These are phyloP conservation scores for Aspergillus fijiensis DNA, from an alignment of 2,329 filamentous ascomycete species.

Conservation along the genomic window DNA sequence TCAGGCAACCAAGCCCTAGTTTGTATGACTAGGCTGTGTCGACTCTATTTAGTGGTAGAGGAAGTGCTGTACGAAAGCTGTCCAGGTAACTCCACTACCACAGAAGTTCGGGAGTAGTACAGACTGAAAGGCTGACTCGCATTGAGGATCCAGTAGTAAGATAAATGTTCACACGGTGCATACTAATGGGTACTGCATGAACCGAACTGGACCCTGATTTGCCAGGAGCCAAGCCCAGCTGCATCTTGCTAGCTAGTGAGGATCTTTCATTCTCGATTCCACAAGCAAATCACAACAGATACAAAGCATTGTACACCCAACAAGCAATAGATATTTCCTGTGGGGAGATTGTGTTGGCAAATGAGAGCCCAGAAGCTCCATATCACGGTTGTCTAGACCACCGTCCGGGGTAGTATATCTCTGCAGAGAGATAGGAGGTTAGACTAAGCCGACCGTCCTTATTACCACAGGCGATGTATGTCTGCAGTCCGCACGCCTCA, in stretches of 20 bases:
- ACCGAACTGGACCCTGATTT: background rate
- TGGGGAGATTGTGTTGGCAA: background rate
- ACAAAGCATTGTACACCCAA: background rate
- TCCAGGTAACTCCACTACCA: background rate
- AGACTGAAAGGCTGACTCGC: background rate
- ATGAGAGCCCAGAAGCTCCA: background rate
- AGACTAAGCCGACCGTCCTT: conserved; percentile 1
- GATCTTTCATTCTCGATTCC: background rate
- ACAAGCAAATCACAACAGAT: background rate
- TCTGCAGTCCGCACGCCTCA: conserved; percentile 1
- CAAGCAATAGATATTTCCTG: background rate
- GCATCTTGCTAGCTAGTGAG: background rate
- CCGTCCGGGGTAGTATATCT: background rate
- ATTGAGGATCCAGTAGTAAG: background rate
- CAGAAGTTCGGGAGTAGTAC: background rate
- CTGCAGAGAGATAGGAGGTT: conserved; percentile 1
- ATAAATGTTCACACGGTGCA: background rate
- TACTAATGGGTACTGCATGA: background rate
- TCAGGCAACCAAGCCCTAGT: background rate
- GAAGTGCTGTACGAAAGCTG: no score
- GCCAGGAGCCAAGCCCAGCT: background rate
- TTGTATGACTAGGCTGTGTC: no score
- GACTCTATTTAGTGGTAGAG: no score
- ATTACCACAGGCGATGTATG: conserved; percentile 3
- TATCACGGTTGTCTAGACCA: background rate